Percentiles rank a stretch among this genome's conserved stretches.
Evolutionary conservation across 2,329 filamentous ascomycete species (phyloP).

Genomic region (Graphiopsis chlorocephala): DNA sequence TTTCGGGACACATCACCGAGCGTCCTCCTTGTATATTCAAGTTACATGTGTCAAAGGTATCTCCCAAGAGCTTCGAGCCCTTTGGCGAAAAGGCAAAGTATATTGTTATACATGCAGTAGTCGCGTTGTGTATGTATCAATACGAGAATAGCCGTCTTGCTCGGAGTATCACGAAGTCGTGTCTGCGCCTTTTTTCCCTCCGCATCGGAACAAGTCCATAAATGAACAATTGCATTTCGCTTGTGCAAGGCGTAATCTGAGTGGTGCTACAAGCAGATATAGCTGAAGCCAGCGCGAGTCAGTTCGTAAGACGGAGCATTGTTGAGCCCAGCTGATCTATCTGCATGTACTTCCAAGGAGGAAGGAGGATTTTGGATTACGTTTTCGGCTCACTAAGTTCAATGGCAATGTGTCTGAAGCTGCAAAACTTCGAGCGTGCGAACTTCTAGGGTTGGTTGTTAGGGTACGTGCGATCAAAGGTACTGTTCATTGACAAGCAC

Average conservation of each 20-base stretch:
- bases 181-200: background rate
- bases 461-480: background rate
- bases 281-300: background rate
- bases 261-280: background rate
- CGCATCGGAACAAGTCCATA: background rate
- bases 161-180: background rate
- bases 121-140: background rate
- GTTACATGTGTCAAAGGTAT: background rate
- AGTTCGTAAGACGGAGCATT: background rate
- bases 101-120: background rate
- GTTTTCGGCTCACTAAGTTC: background rate
- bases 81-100: background rate
- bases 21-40: background rate
- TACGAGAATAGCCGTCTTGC: background rate
- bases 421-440: background rate
- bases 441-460: background rate
- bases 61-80: background rate
- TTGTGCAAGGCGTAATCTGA: background rate
- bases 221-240: background rate
- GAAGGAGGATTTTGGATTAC: background rate
- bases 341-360: background rate
- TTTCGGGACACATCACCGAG: background rate
- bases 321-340: background rate
- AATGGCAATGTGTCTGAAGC: background rate
- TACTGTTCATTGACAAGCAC: background rate